phyloP scores from a whole-genome alignment of 2,329 filamentous ascomycete species.

The Mycogone perniciosa region DNA sequence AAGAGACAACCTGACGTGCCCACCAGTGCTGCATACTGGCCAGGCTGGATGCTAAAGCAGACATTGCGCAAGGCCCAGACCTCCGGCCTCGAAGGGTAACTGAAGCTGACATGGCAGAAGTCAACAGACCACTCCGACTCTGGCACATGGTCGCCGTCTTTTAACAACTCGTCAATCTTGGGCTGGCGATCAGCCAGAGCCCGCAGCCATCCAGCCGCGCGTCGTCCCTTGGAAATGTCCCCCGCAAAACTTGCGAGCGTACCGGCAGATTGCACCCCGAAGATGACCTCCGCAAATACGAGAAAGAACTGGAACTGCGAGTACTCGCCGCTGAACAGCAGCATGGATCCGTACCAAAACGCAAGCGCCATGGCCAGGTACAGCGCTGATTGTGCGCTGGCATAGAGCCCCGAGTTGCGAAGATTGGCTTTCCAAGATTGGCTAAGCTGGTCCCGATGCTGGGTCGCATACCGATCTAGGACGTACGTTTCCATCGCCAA shows the following conservation, averaged over 20 bases:
- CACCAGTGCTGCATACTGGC: slow-evolving; percentile 64
- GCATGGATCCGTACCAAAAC: background rate
- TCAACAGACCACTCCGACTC: slow-evolving; percentile 24
- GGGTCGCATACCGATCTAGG: slow-evolving; percentile 25
- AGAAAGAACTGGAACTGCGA: slow-evolving; percentile 1
- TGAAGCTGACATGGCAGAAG: slow-evolving; percentile 55
- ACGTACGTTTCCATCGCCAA: slow-evolving; percentile 56
- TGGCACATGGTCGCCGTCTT: background rate
- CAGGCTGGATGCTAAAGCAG: slow-evolving; percentile 47
- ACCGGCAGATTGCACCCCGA: background rate
- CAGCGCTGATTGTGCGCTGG: background rate
- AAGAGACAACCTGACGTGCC: slow-evolving; percentile 59
- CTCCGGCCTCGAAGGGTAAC: slow-evolving; percentile 57
- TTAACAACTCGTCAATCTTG: background rate
- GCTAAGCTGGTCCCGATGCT: background rate
- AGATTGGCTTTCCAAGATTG: background rate
- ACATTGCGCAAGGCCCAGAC: slow-evolving; percentile 52
- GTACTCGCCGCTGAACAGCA: slow-evolving; percentile 1
- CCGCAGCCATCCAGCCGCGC: background rate
- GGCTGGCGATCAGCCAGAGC: background rate
- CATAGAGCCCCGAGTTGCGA: background rate
- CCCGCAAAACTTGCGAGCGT: background rate
- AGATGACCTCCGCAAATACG: background rate
- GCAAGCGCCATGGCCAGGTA: slow-evolving; percentile 1
- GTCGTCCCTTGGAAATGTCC: background rate